Base-by-base conservation (phyloP, 345 rosid species). In the Brassica incana region DNA sequence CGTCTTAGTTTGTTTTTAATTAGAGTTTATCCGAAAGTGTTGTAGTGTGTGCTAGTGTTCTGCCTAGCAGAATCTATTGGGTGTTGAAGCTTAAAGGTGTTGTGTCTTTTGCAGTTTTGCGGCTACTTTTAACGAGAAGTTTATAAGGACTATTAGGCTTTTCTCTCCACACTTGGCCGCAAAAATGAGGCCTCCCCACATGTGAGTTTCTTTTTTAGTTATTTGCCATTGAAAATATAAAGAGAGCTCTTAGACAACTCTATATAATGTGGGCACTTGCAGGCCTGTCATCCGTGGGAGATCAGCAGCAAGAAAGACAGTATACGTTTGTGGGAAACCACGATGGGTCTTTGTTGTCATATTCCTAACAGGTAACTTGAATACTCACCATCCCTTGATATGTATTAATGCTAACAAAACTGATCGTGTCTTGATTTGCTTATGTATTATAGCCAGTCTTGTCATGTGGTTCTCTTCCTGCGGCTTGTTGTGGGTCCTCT, bases 141-240 rank as follows among this genome's bases (percentile, higher is more conserved):
- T 87, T 48, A 88, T 91, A 27, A 90, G 98, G 85, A 90, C 89
- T 32, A 89, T 91, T 74, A 91, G 99, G 84, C 97, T 87, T 77
- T 85, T 95, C 84, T 95, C 97, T 71, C 99, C 99, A 60, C 98
- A 90, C 82, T 65, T 95, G 83, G 99, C 99, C 48, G 98, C 94
- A 72, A 95, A 93, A 83, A 90, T 95, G 99, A 91, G 99, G 80
- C 98, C 97, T 78, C 92, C 97, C 50, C 96, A 85, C 69, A 91
- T 90, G 97, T 93, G 78, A 84, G 96, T 84, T 69, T 29, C 16
- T 67, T 73, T 71, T 40, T 0, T 6, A 10, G 1, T 56, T 54
- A 64, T 7, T 62, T 15, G 16, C 64, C 70, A 40, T 23, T 9
- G 70, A 58, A 71, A 35, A 45, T 4, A 1, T 58, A 5, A 25